Base-by-base conservation (phyloP, 352 stramenopile species). In the Pythium rishiriense region DNA sequence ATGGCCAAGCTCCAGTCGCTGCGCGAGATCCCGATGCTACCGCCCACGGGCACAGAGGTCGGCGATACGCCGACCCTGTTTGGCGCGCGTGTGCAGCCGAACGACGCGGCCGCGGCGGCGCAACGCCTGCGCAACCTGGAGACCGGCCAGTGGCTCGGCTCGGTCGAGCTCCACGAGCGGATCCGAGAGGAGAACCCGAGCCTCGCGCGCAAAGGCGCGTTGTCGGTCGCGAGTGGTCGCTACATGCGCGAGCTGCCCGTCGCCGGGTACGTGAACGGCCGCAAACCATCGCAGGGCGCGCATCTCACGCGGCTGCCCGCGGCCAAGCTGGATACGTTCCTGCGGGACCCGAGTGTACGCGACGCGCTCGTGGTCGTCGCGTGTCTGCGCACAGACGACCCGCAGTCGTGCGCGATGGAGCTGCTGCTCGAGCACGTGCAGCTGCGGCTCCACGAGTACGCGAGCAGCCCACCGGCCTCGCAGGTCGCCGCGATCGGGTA, bases 181-280 rank as follows among this genome's bases (percentile, higher is more conserved):
- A 79, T 94, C 21, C 49, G 71, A 19, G 29, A 70, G 11, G 73
- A 85, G 35, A 91, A 94, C 58, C 87, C 87, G 3, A 73, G 81
- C 47, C 53, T 96, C 4, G 64, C 62, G 11, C 80, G 87, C n/a
- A 77, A 67, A 1, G 79, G 74, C 3, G 72, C 79, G 5, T 58
- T 96, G 4, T 81, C 82, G 1, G 87, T 81, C 59, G 83, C 85
- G n/a, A 91, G 82, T 22, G 87, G 87, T 21, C 73, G 87, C 10
- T 96, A 96, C 55, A 85, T 81, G 2, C 70, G 78, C 37, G 80
- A 91, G 59, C 71, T 94, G 12, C 69, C 74, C 4, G 78, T 95
- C 45, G 15, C 66, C 10, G 79, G 72, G n/a, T 67, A 60, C 42
- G 65, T 70, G 8, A 58, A 78, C 64, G 46, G 49, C 57, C 51